A percentile compares a stretch with the other conserved stretches of the same genome.
Conservation (phyloP, 208 protist species). For the Herpetomonas muscarum region DNA sequence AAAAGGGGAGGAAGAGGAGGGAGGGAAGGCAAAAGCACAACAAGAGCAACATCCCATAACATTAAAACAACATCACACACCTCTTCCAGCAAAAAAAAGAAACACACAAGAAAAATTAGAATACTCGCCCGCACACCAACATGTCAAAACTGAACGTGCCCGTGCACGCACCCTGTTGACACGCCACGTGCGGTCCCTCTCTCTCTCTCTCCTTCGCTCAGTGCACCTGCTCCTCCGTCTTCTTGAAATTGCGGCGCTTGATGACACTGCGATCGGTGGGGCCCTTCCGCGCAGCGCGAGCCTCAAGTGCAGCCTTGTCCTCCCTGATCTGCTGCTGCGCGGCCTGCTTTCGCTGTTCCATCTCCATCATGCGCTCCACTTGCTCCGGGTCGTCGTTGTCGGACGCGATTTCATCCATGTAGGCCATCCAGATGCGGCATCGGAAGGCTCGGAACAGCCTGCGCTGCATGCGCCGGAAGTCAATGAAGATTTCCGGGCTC, state of each 20-base stretch:
- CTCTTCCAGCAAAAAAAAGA: not conserved
- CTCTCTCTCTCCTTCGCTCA: too few relatives aligned
- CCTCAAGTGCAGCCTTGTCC: not conserved
- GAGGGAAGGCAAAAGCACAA: conserved; percentile 7
- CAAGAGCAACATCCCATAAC: conserved; percentile 2
- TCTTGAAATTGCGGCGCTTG: too few relatives aligned
- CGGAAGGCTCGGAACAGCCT: conserved; percentile 58
- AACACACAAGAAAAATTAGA: conserved; percentile 1
- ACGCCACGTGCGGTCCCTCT: not conserved
- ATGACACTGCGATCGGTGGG: not conserved
- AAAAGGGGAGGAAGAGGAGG: not conserved
- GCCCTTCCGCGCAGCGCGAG: not conserved
- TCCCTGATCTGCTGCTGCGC: not conserved
- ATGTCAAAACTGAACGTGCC: not conserved
- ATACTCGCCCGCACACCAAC: not conserved
- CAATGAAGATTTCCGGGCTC: conserved; percentile 40
- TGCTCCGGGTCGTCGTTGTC: conserved; percentile 13
- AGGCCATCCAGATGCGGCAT: conserved; percentile 74
- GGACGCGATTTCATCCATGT: conserved; percentile 59
- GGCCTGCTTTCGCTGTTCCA: not conserved
- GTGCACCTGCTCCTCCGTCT: too few relatives aligned
- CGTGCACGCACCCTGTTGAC: not conserved
- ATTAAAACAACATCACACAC: not conserved
- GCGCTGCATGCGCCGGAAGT: conserved; percentile 75
- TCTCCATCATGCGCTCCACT: not conserved